A percentile compares a stretch with the other conserved stretches of the same genome.
Conservation (phyloP, 2,329 filamentous ascomycete genomes). For the Alternaria panax region DNA sequence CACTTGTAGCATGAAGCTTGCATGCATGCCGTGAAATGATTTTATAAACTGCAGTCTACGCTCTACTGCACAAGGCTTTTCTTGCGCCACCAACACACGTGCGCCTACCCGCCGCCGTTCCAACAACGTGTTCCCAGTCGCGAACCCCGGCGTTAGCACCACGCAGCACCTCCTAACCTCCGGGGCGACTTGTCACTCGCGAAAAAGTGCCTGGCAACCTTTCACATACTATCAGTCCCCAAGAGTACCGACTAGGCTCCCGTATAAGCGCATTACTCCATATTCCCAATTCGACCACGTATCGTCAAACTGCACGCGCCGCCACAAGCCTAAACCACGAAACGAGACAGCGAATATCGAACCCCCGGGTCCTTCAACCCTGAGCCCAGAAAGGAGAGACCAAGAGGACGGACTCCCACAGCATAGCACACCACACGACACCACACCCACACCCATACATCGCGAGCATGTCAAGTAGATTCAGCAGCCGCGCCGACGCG, state of each 20-base stretch:
- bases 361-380: background rate
- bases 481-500: constrained; percentile 36
- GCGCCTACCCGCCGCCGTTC: background rate
- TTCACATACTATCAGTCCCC: background rate
- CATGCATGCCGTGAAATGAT: background rate
- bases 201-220: background rate
- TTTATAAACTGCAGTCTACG: background rate
- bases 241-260: background rate
- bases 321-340: background rate
- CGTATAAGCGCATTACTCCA: background rate
- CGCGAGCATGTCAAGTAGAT: constrained; percentile 38
- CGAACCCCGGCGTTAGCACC: constrained; percentile 10
- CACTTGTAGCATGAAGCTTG: background rate
- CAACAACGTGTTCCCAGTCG: constrained; percentile 10
- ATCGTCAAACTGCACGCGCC: background rate
- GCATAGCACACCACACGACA: background rate
- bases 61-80: background rate
- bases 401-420: background rate
- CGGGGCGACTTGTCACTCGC: background rate
- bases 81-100: constrained; percentile 4
- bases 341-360: background rate
- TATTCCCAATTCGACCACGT: background rate
- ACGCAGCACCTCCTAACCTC: constrained; percentile 12
- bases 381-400: background rate
- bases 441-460: background rate